Evolutionary conservation across 106 monocot species (phyloP).

Genomic region (Dendrobium catenatum): DNA sequence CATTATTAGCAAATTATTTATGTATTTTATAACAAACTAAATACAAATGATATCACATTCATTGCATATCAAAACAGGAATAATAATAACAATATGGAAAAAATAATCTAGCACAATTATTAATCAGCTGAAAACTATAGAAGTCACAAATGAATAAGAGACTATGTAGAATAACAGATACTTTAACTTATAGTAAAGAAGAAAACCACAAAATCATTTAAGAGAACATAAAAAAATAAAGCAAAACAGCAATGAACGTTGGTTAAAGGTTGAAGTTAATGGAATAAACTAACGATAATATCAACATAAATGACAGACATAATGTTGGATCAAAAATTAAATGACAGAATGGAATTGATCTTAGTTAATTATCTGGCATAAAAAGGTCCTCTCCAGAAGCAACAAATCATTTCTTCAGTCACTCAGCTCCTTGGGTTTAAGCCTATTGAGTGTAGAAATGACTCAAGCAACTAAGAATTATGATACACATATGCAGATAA

Average conservation of each 20-base stretch:
- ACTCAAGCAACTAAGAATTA: background rate
- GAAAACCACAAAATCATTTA: background rate
- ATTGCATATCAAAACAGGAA: background rate
- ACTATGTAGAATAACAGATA: background rate
- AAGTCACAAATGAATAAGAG: background rate
- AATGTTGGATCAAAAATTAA: constrained; percentile 4
- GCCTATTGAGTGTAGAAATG: background rate
- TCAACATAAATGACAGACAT: background rate
- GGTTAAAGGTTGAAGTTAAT: background rate
- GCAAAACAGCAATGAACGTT: background rate
- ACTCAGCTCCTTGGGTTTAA: background rate
- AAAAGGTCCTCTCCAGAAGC: background rate
- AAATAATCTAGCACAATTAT: background rate
- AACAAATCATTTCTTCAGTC: background rate
- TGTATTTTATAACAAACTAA: background rate
- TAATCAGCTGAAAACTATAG: background rate
- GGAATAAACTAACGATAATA: background rate
- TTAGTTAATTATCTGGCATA: background rate
- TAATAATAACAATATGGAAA: background rate
- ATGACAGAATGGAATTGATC: background rate
- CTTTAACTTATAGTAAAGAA: background rate
- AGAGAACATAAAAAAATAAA: background rate
- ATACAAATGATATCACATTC: background rate
- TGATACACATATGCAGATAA: no score
- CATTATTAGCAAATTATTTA: background rate